Evolutionary conservation across 2,329 filamentous ascomycete species (phyloP).

Genomic region (Penicillium sp.): DNA sequence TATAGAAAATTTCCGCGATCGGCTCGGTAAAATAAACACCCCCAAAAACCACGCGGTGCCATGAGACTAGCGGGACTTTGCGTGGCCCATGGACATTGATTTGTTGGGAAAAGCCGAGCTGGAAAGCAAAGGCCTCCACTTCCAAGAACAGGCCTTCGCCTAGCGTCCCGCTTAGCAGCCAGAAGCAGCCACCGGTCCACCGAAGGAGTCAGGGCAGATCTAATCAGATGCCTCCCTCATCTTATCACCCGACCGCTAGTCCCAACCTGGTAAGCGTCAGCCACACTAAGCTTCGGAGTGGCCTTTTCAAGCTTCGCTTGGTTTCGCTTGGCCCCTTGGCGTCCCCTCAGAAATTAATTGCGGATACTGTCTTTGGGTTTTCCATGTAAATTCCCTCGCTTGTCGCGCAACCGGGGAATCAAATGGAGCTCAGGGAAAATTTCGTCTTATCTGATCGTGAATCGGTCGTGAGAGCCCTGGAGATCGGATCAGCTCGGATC

Average conservation of each 20-base stretch:
- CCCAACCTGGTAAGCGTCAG: neutral
- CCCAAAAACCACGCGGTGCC: neutral
- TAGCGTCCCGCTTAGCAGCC: neutral
- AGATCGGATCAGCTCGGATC: neutral
- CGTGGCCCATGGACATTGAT: neutral
- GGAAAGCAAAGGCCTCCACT: neutral
- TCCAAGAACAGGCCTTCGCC: neutral
- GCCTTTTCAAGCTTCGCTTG: slow-evolving; percentile 7
- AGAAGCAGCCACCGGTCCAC: neutral
- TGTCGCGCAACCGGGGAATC: neutral
- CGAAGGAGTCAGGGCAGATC: neutral
- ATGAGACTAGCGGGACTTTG: neutral
- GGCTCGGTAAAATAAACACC: neutral
- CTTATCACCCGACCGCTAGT: slow-evolving; percentile 2
- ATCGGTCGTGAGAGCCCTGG: neutral
- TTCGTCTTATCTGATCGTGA: neutral
- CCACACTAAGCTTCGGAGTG: neutral
- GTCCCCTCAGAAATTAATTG: neutral
- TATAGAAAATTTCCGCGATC: neutral
- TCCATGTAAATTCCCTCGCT: neutral
- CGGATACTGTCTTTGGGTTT: neutral
- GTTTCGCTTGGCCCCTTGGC: slow-evolving; percentile 1
- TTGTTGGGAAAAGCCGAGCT: neutral
- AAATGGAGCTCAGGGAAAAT: neutral
- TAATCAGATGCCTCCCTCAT: slow-evolving; percentile 8